Evolutionary conservation across 768 basidiomycete species (phyloP).

Genomic region (Piloderma croceum): DNA sequence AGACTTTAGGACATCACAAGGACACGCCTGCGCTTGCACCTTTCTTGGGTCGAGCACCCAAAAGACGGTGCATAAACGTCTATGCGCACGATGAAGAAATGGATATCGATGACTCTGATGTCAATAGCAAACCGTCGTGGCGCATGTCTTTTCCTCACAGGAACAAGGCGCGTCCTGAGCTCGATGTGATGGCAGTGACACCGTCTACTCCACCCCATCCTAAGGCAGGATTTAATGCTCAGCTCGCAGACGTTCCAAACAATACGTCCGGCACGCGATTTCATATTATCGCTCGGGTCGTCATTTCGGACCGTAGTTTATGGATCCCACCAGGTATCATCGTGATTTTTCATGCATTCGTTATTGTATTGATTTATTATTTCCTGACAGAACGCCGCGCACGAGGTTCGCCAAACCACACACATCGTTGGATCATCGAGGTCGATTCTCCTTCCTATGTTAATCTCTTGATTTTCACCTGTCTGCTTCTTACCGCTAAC

Average conservation of each 20-base stretch:
- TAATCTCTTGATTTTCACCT: too few species aligned
- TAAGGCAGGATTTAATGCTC: background rate
- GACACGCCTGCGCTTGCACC: slow-evolving; percentile 47
- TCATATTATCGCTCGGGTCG: slow-evolving; percentile 40
- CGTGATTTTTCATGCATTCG: too few species aligned
- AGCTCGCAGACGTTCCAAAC: background rate
- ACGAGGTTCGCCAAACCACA: slow-evolving; percentile 19
- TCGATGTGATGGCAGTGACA: slow-evolving; percentile 25
- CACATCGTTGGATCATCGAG: slow-evolving; percentile 44
- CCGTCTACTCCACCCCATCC: background rate
- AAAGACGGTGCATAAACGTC: slow-evolving; percentile 36
- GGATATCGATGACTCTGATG: background rate
- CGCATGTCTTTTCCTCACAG: slow-evolving; percentile 36
- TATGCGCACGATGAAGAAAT: slow-evolving; percentile 26
- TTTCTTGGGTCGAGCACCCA: slow-evolving; percentile 41
- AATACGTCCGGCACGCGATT: slow-evolving; percentile 33
- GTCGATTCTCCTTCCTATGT: slow-evolving; percentile 46
- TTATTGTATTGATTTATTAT: too few species aligned
- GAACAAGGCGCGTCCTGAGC: slow-evolving; percentile 33
- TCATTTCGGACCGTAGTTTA: slow-evolving; percentile 39
- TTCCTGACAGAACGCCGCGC: slow-evolving; percentile 29
- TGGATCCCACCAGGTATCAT: slow-evolving; percentile 35
- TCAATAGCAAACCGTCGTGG: slow-evolving; percentile 19
- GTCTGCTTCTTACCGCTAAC: too few species aligned
- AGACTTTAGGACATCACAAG: slow-evolving; percentile 45